Conservation (phyloP, 441 rosid species). For the Corymbia calophylla region DNA sequence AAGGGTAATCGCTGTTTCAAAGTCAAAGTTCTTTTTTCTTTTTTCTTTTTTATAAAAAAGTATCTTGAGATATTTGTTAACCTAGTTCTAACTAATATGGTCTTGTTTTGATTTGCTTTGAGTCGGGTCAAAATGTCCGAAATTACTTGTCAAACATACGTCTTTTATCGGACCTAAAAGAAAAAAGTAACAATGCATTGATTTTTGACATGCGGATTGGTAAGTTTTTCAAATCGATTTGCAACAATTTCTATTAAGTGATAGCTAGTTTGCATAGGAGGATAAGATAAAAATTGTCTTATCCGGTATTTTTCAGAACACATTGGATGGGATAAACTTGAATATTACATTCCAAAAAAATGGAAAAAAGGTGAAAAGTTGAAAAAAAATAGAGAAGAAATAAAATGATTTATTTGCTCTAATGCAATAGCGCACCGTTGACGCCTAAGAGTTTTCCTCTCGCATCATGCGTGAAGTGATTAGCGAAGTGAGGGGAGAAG, state of each 20-base stretch:
- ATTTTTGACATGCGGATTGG: neutral
- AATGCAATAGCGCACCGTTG: rapidly evolving
- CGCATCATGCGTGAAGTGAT: neutral
- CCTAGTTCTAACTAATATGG: neutral
- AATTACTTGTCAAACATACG: neutral
- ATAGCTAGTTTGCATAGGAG: neutral
- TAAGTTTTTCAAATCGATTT: rapidly evolving
- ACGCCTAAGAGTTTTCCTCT: neutral
- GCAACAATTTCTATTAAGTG: too few species aligned
- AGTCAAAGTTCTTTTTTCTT: too few species aligned
- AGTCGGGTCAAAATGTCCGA: neutral
- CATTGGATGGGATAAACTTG: neutral
- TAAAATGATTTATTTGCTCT: rapidly evolving
- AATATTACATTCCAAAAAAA: neutral
- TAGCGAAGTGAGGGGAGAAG: rapidly evolving
- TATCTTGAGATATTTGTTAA: neutral
- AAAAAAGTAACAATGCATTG: neutral
- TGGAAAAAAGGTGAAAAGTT: neutral
- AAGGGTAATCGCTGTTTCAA: neutral
- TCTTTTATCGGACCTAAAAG: neutral
- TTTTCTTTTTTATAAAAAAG: neutral
- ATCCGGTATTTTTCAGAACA: neutral
- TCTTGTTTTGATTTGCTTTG: neutral
- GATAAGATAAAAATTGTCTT: neutral
- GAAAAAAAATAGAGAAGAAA: neutral